Conservation (phyloP, 257 asterid genomes). For the Solanum appendiculatum region DNA sequence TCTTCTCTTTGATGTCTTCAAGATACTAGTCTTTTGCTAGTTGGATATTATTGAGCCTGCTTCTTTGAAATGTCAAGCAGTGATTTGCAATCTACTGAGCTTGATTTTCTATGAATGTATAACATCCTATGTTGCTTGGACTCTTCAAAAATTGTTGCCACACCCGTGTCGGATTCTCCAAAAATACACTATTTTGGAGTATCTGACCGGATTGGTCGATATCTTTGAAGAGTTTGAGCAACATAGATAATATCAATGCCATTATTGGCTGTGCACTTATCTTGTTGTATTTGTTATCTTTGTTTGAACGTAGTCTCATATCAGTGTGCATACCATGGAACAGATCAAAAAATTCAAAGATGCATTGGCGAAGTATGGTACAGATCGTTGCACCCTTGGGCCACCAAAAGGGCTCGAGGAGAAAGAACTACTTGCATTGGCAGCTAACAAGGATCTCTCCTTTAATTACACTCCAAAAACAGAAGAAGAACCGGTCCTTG, state of each 20-base stretch:
- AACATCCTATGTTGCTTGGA: too few relatives aligned
- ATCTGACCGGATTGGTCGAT: too few relatives aligned
- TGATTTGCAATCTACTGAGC: neutral
- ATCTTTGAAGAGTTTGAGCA: too few relatives aligned
- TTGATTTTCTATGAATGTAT: neutral
- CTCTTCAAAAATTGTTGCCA: too few relatives aligned
- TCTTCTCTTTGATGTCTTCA: neutral
- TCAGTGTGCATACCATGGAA: neutral
- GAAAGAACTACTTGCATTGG: conserved; percentile 30
- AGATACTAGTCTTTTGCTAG: neutral
- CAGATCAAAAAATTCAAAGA: conserved; percentile 36
- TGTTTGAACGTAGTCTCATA: neutral
- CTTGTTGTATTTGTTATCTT: neutral
- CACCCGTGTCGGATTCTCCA: too few relatives aligned
- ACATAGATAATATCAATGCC: too few relatives aligned
- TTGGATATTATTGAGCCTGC: neutral
- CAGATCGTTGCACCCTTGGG: conserved; percentile 17
- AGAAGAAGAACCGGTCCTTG: neutral
- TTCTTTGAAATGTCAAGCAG: neutral
- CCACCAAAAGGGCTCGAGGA: conserved; percentile 33
- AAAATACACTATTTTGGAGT: too few relatives aligned
- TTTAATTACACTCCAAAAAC: conserved; percentile 15
- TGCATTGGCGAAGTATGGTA: conserved; percentile 27
- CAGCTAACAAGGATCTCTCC: conserved; percentile 22
- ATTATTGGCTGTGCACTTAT: neutral